Evolutionary conservation across 805 yeast genomes (phyloP), one percentile per base, ranked within the genome.

Genomic region (Nakazawaea holstii): DNA sequence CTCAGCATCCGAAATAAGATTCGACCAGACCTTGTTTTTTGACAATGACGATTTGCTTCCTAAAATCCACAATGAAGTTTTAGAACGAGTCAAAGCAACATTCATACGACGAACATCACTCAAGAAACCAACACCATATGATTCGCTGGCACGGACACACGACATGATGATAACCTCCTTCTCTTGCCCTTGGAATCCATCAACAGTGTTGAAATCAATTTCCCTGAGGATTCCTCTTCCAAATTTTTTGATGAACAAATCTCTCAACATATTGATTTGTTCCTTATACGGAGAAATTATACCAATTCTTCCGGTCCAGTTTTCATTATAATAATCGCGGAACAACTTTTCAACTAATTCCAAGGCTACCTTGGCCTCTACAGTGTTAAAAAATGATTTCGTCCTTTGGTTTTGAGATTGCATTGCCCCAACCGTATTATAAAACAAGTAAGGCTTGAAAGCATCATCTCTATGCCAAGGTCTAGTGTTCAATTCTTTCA

Each of bases 121-220:
- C 61, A 94, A 74, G 66, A 94, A 94, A 14, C 98, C 99, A 50
- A 92, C 88, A 41, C 81, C 75, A 8, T 74, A 77, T 11, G 76
- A 70, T 41, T 81, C 84, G 51, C 74, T 71, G 0, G 98, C 96
- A 57, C 99, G 78, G 4, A 94, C 99, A 78, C 98, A 92, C 0
- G 98, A 90, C 73, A 94, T 84, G 42, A 94, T 78, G 52, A 94
- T 88, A 41, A 94, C 80, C 53, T 92, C 97, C 64, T 92, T 94
- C 61, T 94, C 99, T 65, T 94, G 98, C 53, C 96, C 97, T 69
- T 90, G 99, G 62, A 91, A 94, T 1, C 98, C 99, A 73, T 94
- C 99, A 51, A 94, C 90, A 0, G 99, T 89, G 59, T 91, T 90
- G 67, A 94, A 90, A 59, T 87, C 95, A 42, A 95, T 80, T 45